Percentiles rank a stretch among this genome's conserved stretches.
phyloP scores from a whole-genome alignment of 371 early-diverging fungal genomes.

The Actinomortierella ambigua region DNA sequence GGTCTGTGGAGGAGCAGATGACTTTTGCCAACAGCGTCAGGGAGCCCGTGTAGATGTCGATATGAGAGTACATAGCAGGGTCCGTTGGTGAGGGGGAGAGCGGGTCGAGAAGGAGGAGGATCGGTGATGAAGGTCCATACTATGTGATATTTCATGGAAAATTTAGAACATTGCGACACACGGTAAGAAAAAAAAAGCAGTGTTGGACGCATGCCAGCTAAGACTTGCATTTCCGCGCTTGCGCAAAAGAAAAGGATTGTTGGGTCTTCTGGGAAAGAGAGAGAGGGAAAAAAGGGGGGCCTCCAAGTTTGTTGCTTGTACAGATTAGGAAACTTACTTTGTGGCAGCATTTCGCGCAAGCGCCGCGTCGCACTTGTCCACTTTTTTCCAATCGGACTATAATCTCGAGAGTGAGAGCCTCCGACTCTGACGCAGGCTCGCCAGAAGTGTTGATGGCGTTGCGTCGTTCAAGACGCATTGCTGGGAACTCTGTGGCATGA shows the following conservation, averaged over 20 bases:
- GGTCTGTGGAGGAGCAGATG: slow-evolving; percentile 43
- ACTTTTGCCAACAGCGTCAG: slow-evolving; percentile 40
- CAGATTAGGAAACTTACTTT: slow-evolving; percentile 40
- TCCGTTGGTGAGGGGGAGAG: slow-evolving; percentile 30
- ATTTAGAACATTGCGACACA: neutral
- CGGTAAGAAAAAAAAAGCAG: neutral
- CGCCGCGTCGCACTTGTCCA: slow-evolving; percentile 26
- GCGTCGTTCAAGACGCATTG: slow-evolving; percentile 26
- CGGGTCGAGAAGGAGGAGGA: slow-evolving; percentile 26
- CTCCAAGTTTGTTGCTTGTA: too few species aligned
- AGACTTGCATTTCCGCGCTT: too few species aligned
- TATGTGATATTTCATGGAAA: neutral
- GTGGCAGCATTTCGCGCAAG: slow-evolving; percentile 43
- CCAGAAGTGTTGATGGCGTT: slow-evolving; percentile 43
- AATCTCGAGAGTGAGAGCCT: slow-evolving; percentile 35
- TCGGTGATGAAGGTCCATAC: slow-evolving; percentile 39
- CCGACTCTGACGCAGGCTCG: slow-evolving; percentile 21
- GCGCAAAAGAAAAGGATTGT: too few species aligned
- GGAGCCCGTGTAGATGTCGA: slow-evolving; percentile 34
- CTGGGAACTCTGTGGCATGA: slow-evolving; percentile 11
- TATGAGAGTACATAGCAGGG: slow-evolving; percentile 23
- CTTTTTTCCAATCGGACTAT: slow-evolving; percentile 29
- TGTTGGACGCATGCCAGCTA: too few species aligned
- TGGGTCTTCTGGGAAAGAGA: too few species aligned
- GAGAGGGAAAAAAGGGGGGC: too few species aligned